These are phyloP conservation scores for Xylariaceae sp. DNA, from an alignment of 2,329 filamentous ascomycete species.

Conservation along the genomic window DNA sequence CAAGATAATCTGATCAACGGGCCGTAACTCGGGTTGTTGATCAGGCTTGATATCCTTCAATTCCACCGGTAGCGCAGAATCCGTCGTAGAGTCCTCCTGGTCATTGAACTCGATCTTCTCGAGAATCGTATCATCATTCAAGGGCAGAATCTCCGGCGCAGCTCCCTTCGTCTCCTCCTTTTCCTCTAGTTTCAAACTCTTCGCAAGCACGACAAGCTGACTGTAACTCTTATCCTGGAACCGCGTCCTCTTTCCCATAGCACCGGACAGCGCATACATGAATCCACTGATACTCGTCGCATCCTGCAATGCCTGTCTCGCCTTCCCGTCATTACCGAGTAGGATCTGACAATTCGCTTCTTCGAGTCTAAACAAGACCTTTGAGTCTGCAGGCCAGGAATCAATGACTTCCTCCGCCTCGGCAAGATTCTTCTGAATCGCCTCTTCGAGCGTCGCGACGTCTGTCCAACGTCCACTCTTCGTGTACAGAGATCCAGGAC, in stretches of 20 bases:
- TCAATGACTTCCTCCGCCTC: constrained; percentile 35
- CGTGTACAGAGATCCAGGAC: constrained; percentile 50
- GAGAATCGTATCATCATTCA: constrained; percentile 90
- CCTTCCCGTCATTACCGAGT: constrained; percentile 73
- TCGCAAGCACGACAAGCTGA: constrained; percentile 86
- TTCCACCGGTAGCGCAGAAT: constrained; percentile 49
- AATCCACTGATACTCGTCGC: constrained; percentile 67
- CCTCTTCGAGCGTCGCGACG: constrained; percentile 50
- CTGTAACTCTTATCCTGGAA: constrained; percentile 76
- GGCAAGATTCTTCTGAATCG: constrained; percentile 41
- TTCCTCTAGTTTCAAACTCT: constrained; percentile 49
- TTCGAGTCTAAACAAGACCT: constrained; percentile 71
- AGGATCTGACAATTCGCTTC: constrained; percentile 77
- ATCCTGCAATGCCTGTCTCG: constrained; percentile 62
- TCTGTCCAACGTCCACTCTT: constrained; percentile 56
- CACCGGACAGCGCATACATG: constrained; percentile 75
- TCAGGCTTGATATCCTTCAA: constrained; percentile 66
- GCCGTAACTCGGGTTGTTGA: constrained; percentile 72
- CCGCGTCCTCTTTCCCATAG: constrained; percentile 77
- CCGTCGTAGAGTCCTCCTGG: constrained; percentile 32
- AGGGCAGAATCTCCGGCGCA: constrained; percentile 62
- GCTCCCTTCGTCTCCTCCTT: constrained; percentile 11
- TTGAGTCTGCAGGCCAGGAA: constrained; percentile 43
- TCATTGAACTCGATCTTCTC: constrained; percentile 79
- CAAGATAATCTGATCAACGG: constrained; percentile 85